Evolutionary conservation across 1,139 yeast species (phyloP), one percentile per base, ranked within the genome.

Genomic region (Trichomonascaceae sp.): DNA sequence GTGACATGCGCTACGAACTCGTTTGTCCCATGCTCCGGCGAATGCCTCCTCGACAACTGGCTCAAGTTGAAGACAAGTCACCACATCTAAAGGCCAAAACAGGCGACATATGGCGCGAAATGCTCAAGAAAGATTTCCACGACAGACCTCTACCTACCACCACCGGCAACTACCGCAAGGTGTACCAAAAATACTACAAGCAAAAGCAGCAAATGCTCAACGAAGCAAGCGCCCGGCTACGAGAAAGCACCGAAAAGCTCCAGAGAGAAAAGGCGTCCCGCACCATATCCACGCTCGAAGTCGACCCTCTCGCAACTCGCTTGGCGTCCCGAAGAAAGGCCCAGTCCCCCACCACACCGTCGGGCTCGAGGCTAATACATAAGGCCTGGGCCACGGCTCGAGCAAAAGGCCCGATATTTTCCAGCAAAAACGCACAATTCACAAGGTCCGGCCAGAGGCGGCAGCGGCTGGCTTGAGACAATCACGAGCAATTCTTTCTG

Each of bases 1-100:
- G 56, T 13, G 49, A 42, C 13, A 48, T 54, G 5, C 51, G 55
- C 4, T 51, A 39, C 29, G 54, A 48, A n/a, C 38, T 52, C 30
- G 48, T 51, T 16, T 43, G 41, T 32, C 56, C 56, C 4, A 44
- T 51, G 17, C 33, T 51, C 31, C 38, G 35, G 29, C 41, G 40
- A 28, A 42, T 52, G 42, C 30, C 48, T 4, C 48, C 53, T 11
- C 40, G 36, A 27, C 55, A 51, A 37, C 40, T 51, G 28, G 41
- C 41, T 13, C 36, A 34, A 16, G 43, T 51, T n/a, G 56, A 51
- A 32, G 30, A 36, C 29, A 42, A 40, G 6, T 39, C 51, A 30
- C 52, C 55, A 11, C 53, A 50, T 35, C 41, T 51, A 6, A 32
- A 35, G 3, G 34, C 34, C 5, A 37, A 40, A 13, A 39, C 55